Evolutionary conservation across 306 rosid genomes (phyloP).

Genomic region (Lagenaria siceraria): DNA sequence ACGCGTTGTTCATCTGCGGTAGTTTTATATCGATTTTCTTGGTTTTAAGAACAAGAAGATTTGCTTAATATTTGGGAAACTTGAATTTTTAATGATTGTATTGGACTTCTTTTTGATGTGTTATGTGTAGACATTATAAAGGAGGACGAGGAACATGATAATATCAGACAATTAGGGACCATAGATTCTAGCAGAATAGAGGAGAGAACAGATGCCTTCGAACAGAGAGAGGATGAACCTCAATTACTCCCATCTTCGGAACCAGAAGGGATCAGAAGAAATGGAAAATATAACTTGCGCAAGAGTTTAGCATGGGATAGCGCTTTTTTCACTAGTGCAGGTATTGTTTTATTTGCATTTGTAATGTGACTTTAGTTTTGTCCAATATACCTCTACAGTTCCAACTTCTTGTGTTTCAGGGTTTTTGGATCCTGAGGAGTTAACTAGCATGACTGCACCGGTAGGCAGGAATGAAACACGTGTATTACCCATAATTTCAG

Average conservation of each 20-base stretch:
- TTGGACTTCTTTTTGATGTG: background rate
- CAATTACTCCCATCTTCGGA: slow-evolving; percentile 32
- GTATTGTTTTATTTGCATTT: slow-evolving; percentile 21
- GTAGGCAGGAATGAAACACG: slow-evolving; percentile 43
- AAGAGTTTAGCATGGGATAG: slow-evolving; percentile 95
- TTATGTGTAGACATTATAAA: slow-evolving; percentile 2
- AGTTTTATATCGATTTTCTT: background rate
- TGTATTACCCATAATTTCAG: slow-evolving; percentile 43
- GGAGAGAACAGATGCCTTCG: slow-evolving; percentile 24
- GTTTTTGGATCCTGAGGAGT: slow-evolving; percentile 77
- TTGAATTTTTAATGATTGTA: background rate
- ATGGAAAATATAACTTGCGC: slow-evolving; percentile 68
- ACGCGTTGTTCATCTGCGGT: background rate
- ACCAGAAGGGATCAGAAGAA: slow-evolving; percentile 28
- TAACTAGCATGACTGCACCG: slow-evolving; percentile 67
- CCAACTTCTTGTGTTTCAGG: slow-evolving; percentile 34
- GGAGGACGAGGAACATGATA: slow-evolving; percentile 10
- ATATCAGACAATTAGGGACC: slow-evolving; percentile 23
- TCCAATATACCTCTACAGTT: background rate
- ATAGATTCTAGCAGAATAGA: slow-evolving; percentile 31
- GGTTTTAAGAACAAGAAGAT: background rate
- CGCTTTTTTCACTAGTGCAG: slow-evolving; percentile 91
- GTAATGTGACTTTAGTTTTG: background rate
- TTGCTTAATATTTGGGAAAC: background rate
- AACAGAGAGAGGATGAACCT: slow-evolving; percentile 34